Percentiles rank a stretch among this genome's conserved stretches.
Evolutionary conservation across 2,329 filamentous ascomycete genomes (phyloP).

Genomic region (Nakataea oryzae): DNA sequence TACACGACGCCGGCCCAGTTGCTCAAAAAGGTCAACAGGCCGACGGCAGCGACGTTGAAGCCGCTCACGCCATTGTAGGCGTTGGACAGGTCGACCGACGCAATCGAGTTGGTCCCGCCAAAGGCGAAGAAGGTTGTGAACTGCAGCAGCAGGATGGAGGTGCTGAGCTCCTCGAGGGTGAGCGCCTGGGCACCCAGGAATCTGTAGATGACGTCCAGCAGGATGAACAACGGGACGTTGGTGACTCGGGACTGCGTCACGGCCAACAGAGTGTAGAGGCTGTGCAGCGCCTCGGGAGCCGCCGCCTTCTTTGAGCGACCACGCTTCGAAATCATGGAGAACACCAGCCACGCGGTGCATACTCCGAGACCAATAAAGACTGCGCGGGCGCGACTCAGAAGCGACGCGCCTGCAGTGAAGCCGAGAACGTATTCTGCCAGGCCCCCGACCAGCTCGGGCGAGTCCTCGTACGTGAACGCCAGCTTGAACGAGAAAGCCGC

Average conservation of each 20-base stretch:
- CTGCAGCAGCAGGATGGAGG: constrained; percentile 66
- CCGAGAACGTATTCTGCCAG: constrained; percentile 29
- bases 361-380: constrained; percentile 37
- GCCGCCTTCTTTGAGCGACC: constrained; percentile 13
- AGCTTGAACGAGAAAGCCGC: constrained; percentile 76
- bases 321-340: constrained; percentile 20
- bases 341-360: constrained; percentile 25
- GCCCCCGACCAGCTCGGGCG: constrained; percentile 64
- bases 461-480: constrained; percentile 77
- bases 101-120: constrained; percentile 89
- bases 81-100: constrained; percentile 86
- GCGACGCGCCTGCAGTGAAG: constrained; percentile 29
- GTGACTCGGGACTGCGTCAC: constrained; percentile 78
- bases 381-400: constrained; percentile 37
- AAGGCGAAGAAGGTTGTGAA: constrained; percentile 81
- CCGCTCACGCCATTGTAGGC: constrained; percentile 84
- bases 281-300: constrained; percentile 44
- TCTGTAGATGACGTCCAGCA: constrained; percentile 54
- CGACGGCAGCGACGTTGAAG: constrained; percentile 76
- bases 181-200: constrained; percentile 37
- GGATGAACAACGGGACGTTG: constrained; percentile 75
- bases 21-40: constrained; percentile 69
- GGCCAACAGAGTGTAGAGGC: constrained; percentile 66
- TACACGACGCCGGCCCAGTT: constrained; percentile 91
- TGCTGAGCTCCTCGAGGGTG: constrained; percentile 48